Evolutionary conservation across 306 rosid genomes (phyloP).

Genomic region (Rosa lucieae): DNA sequence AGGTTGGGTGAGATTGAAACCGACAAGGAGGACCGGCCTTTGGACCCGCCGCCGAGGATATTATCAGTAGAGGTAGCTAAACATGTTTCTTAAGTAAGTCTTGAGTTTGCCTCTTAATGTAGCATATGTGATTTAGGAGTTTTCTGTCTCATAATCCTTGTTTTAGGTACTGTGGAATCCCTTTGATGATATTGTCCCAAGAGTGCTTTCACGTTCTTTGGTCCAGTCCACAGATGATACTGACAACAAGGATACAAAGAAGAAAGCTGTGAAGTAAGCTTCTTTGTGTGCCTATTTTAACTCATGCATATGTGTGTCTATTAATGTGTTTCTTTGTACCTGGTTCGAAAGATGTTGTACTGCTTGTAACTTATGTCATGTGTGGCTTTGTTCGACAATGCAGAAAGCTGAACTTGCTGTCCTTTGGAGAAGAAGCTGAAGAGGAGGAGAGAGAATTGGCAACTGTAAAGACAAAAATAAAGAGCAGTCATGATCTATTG

Average conservation of each 20-base stretch:
- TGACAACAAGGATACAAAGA: constrained; percentile 58
- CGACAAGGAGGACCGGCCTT: constrained; percentile 75
- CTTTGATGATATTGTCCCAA: constrained; percentile 81
- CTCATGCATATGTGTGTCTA: not conserved
- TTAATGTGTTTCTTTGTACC: not conserved
- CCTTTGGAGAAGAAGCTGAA: constrained; percentile 97
- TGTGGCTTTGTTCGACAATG: constrained; percentile 23
- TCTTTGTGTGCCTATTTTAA: constrained; percentile 4
- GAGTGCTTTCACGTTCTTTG: constrained; percentile 45
- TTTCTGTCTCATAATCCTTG: constrained; percentile 20
- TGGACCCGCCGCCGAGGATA: constrained; percentile 77
- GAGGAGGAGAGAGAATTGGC: constrained; percentile 88
- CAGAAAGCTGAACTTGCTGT: constrained; percentile 86
- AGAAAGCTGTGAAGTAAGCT: constrained; percentile 81
- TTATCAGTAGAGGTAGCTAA: constrained; percentile 79
- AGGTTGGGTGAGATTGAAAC: constrained; percentile 85
- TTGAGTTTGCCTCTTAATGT: not conserved
- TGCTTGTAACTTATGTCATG: constrained; percentile 1
- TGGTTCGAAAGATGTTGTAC: not conserved
- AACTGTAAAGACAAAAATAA: constrained; percentile 74
- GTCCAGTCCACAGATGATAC: constrained; percentile 41
- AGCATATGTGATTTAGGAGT: not conserved
- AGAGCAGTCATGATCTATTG: constrained; percentile 95
- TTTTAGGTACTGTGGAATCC: constrained; percentile 90
- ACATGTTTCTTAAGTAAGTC: constrained; percentile 6